Percentiles rank a stretch among this genome's conserved stretches.
These are phyloP conservation scores for Ogataea trehaloabstinens DNA, from an alignment of 805 yeast species.

Conservation along the genomic window DNA sequence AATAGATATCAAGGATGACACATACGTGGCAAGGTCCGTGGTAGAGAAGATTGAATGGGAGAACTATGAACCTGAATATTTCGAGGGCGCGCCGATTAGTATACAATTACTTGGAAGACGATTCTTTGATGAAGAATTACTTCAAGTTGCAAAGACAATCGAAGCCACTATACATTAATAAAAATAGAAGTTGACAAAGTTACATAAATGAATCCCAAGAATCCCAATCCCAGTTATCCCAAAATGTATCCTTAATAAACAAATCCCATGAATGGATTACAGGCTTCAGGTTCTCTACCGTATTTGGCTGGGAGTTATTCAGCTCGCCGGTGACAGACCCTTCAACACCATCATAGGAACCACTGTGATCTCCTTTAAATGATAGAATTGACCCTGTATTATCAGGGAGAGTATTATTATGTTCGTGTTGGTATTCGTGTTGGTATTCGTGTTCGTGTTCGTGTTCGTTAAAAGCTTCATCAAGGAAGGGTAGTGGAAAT, in stretches of 20 bases:
- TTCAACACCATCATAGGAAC: background rate
- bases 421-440: too few relatives aligned
- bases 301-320: background rate
- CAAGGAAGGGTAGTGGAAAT: background rate
- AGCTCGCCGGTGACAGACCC: background rate
- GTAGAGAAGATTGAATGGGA: constrained; percentile 33
- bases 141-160: constrained; percentile 41
- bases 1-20: constrained; percentile 39
- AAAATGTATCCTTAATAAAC: constrained; percentile 2
- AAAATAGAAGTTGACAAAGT: too few relatives aligned
- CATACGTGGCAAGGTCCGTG: constrained; percentile 37
- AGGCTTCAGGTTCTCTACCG: background rate
- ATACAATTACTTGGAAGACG: constrained; percentile 49
- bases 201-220: constrained; percentile 5
- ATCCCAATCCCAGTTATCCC: constrained; percentile 11
- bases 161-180: constrained; percentile 11
- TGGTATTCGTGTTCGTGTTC: too few relatives aligned
- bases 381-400: background rate
- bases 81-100: constrained; percentile 44
- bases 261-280: constrained; percentile 9
- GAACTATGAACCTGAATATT: constrained; percentile 34
- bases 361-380: background rate
- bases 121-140: constrained; percentile 46
- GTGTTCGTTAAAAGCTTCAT: background rate
- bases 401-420: background rate